These are phyloP conservation scores for Panus rudis DNA, from an alignment of 768 basidiomycete genomes.

Conservation along the genomic window DNA sequence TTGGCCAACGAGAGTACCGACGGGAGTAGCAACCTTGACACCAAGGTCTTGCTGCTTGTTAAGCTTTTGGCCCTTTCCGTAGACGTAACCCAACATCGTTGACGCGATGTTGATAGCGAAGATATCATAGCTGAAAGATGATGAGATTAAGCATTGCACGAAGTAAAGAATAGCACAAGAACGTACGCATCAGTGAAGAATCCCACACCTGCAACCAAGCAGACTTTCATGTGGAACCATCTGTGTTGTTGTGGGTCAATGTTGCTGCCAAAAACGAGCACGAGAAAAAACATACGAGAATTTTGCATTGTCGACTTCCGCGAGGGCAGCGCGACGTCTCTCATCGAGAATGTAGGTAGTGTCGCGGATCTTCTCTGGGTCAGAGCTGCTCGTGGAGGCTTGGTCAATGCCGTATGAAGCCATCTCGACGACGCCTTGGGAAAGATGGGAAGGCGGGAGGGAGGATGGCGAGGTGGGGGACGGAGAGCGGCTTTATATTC, in stretches of 20 bases:
- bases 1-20: constrained; percentile 35
- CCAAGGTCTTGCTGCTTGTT: constrained; percentile 41
- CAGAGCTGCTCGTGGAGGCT: constrained; percentile 8
- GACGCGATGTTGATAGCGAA: constrained; percentile 41
- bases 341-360: constrained; percentile 21
- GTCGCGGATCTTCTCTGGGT: not conserved
- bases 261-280: not conserved
- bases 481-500: not conserved
- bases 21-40: constrained; percentile 35
- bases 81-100: constrained; percentile 40
- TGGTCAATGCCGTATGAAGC: constrained; percentile 11
- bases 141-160: too few species aligned
- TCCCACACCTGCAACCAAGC: constrained; percentile 27
- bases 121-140: constrained; percentile 26
- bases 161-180: not conserved
- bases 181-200: constrained; percentile 27
- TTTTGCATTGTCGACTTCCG: constrained; percentile 44
- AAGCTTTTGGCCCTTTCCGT: constrained; percentile 24
- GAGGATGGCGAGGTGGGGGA: constrained; percentile 6
- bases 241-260: constrained; percentile 14
- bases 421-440: constrained; percentile 3
- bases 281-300: constrained; percentile 29
- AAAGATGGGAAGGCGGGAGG: constrained; percentile 1
- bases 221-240: constrained; percentile 46
- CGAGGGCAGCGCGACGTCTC: constrained; percentile 36